Base-by-base conservation (phyloP, 371 early-diverging fungal species). In the Cokeromyces recurvatus region DNA sequence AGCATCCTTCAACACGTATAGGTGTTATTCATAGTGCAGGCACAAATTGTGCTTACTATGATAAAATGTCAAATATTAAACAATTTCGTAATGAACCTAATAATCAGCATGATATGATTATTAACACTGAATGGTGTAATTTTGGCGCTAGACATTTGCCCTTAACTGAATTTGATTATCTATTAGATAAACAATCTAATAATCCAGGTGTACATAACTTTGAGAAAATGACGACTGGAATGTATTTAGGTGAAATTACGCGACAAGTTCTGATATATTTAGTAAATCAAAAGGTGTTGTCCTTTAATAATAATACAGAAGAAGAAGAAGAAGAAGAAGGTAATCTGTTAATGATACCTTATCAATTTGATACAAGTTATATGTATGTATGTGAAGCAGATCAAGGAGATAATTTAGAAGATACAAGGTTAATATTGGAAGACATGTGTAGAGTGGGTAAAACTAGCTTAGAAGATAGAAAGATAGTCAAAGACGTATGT, bases 1-100 rank as follows among this genome's bases (percentile, higher is more conserved):
- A 73, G 43, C 78, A 86, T 50, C 91, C 91, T n/a, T 81, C 85
- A 34, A 94, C 94, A 32, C 81, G 84, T 58, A 75, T 94, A 45
- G 92, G 93, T 32, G 87, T 93, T 36, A 91, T 97, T 56, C 82
- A 94, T 34, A 94, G 93, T 50, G 92, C 95, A 2, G 97, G 97
- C 32, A 91, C 95, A 36, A 97, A 97, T 57, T 92, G 93, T 38
- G 91, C 95, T 23, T 97, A 95, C 67, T 74, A 74, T 27, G 74
- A 74, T 34, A 57, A 59, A 29, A 48, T 68, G 11, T 35, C 63
- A 32, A 69, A 69, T 46, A 67, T 69, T 44, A 43, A 43, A 23
- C 59, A 55, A 12, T 57, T 64, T 20, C 47, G 55, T 19, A 20
- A 45, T 9, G 50, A 54, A 16, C 42, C 39, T 25, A 29, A 32